Evolutionary conservation across 2,329 filamentous ascomycete genomes (phyloP), one percentile per base, ranked within the genome.

Genomic region (Botrytis elliptica): DNA sequence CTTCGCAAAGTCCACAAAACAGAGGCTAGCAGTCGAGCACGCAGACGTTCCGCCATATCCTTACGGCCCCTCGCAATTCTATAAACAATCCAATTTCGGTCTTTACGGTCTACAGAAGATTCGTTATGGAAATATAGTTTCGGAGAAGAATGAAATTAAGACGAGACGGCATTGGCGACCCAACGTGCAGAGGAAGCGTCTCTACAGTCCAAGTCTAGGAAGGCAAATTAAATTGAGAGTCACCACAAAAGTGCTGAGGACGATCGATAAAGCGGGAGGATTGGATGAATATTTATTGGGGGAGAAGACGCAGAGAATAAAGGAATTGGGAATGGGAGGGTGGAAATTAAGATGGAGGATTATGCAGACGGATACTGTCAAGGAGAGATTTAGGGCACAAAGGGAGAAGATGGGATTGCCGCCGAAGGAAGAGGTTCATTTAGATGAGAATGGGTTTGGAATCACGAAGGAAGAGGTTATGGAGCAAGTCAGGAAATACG

Each of bases 201-300:
- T 96, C 73, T 93, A 87, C 84, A 90, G 89, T 38, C 85, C 87
- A 14, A 84, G 88, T 0, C 84, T 96, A 73, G 85, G 86, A 76
- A 87, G 86, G 76, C 88, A 86, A 79, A 85, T 96, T 72, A 89
- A 90, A 81, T 87, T 92, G 57, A 87, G 90, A 75, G 85, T 95
- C 73, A 93, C 91, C 10, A 86, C 92, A 59, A 87, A 89, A 73
- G 92, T 94, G 40, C 85, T 92, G 78, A 86, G 89, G 80, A 91
- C 90, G 52, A 93, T 98, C 80, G 90, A 93, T 81, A 95, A 94
- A 81, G 90, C 92, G 75, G 95, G 95, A 74, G 94, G 96, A 12
- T 86, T 99, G 76, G 96, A 99, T 83, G 90, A 94, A 80, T 99
- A 99, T 84, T 86, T 99, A 64, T 86, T 97, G 60, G 94, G 94